A percentile compares a stretch with the other conserved stretches of the same genome.
phyloP scores from a whole-genome alignment of 1,284 basidiomycete species.

The Heterobasidion irregulare region DNA sequence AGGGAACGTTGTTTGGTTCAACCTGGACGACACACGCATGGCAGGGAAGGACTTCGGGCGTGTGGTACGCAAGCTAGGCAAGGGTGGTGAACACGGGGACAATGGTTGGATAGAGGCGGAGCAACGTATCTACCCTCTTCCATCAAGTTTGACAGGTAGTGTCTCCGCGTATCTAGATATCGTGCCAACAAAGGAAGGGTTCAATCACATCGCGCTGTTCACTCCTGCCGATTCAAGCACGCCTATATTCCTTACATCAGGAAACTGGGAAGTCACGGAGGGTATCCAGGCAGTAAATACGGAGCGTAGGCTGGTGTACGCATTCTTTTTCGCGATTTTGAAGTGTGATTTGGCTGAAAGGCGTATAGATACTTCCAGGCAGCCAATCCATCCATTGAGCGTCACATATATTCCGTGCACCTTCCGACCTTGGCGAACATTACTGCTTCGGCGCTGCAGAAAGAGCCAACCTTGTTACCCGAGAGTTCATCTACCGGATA shows the following conservation, averaged over 20 bases:
- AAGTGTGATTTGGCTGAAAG: neutral
- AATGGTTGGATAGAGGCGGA: conserved; percentile 87
- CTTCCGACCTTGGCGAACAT: conserved; percentile 36
- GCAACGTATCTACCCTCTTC: conserved; percentile 56
- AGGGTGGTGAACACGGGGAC: conserved; percentile 78
- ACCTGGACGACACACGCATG: conserved; percentile 31
- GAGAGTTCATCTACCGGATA: conserved; percentile 54
- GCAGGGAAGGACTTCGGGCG: conserved; percentile 31
- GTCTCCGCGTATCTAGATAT: conserved; percentile 78
- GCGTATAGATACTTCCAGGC: conserved; percentile 76
- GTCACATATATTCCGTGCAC: conserved; percentile 75
- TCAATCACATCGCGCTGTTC: conserved; percentile 86
- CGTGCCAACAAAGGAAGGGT: conserved; percentile 72
- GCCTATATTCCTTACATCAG: conserved; percentile 79
- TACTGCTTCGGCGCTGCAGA: neutral
- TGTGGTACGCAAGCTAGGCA: conserved; percentile 71
- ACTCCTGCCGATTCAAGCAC: conserved; percentile 59
- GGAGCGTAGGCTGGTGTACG: conserved; percentile 65
- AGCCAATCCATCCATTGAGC: conserved; percentile 76
- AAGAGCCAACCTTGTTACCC: conserved; percentile 51
- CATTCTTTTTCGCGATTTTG: conserved; percentile 10
- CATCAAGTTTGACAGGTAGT: conserved; percentile 32
- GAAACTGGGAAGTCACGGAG: conserved; percentile 84
- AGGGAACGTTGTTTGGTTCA: conserved; percentile 74
- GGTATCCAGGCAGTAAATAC: conserved; percentile 69